Evolutionary conservation across 1,284 basidiomycete species (phyloP), one percentile per base, ranked within the genome.

Genomic region (Volvariella volvacea): DNA sequence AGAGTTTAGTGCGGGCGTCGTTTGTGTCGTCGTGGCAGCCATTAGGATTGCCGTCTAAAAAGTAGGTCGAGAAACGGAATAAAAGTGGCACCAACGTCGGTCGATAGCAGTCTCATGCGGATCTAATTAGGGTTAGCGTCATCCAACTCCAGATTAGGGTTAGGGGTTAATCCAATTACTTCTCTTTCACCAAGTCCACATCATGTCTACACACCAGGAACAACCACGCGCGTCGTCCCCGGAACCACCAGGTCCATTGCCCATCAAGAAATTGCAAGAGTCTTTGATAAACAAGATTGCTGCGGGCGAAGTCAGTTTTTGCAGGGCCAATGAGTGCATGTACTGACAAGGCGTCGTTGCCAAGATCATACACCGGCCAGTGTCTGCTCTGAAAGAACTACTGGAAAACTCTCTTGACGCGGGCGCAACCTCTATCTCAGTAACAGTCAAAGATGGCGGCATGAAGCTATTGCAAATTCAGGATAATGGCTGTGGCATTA

Each of bases 361-460:
- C 17, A 55, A 96, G 92, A 94, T 99, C 58, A 98, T 99, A 50
- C 95, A 98, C 49, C 72, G 96, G 22, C 96, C 96, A 0, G 81
- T 91, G 7, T 98, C 95, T 52, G 96, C 96, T 1, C 74, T 99
- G 49, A 99, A 99, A 63, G 96, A 99, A 64, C 74, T 99, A 1
- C 70, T 99, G 17, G 96, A 99, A 66, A 99, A 99, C 57, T 80
- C 87, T 16, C 74, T 99, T 22, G 96, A 99, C 66, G 96, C 96
- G 0, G 88, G 90, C 1, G 73, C 93, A 21, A 95, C 88, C 0
- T 81, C 82, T 0, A 92, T 99, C 56, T 83, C 85, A 39, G 72
- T 99, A 44, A 89, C 84, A 0, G 77, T 95, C 52, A 97, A 96
- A 63, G 95, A 99, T 47, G 96, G 96, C 1, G 96, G 96, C 0